phyloP scores from a whole-genome alignment of 2,329 filamentous ascomycete genomes.

The Aspergillus caelatus region DNA sequence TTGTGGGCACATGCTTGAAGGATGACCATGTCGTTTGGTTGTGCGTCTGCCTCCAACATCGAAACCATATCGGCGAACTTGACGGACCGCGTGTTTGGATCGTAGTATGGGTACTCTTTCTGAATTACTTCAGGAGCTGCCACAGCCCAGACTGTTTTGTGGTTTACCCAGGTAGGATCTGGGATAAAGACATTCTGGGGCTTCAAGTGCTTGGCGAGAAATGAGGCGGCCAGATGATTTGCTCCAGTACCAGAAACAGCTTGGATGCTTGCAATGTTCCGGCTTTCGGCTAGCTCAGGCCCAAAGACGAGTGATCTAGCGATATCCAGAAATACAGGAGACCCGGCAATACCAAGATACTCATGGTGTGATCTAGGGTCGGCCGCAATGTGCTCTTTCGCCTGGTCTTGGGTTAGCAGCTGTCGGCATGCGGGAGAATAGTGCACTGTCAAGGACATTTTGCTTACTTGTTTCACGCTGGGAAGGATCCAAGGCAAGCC shows the following conservation, averaged over 20 bases:
- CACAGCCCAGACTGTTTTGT: slow-evolving; percentile 78
- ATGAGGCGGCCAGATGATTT: slow-evolving; percentile 81
- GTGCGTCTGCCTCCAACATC: slow-evolving; percentile 78
- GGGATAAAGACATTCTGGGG: slow-evolving; percentile 76
- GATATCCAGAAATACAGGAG: slow-evolving; percentile 45
- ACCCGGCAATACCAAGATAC: slow-evolving; percentile 86
- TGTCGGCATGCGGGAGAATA: neutral
- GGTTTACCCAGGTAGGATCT: slow-evolving; percentile 91
- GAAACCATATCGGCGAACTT: slow-evolving; percentile 60
- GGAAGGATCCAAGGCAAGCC: slow-evolving; percentile 43
- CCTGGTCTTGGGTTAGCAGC: slow-evolving; percentile 3
- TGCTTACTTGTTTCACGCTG: slow-evolving; percentile 34
- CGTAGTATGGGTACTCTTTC: slow-evolving; percentile 86
- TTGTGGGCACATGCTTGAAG: slow-evolving; percentile 94
- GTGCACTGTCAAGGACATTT: neutral
- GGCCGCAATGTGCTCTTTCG: slow-evolving; percentile 65
- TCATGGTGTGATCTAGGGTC: slow-evolving; percentile 71
- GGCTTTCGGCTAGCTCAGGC: neutral
- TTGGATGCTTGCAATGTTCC: slow-evolving; percentile 67
- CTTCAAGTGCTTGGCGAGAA: slow-evolving; percentile 79
- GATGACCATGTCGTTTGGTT: slow-evolving; percentile 77
- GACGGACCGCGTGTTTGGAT: slow-evolving; percentile 49
- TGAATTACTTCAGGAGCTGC: slow-evolving; percentile 38
- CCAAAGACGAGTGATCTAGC: neutral
- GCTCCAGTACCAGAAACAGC: slow-evolving; percentile 93